Base-by-base conservation (phyloP, 805 yeast species). In the Lipomyces oligophaga region DNA sequence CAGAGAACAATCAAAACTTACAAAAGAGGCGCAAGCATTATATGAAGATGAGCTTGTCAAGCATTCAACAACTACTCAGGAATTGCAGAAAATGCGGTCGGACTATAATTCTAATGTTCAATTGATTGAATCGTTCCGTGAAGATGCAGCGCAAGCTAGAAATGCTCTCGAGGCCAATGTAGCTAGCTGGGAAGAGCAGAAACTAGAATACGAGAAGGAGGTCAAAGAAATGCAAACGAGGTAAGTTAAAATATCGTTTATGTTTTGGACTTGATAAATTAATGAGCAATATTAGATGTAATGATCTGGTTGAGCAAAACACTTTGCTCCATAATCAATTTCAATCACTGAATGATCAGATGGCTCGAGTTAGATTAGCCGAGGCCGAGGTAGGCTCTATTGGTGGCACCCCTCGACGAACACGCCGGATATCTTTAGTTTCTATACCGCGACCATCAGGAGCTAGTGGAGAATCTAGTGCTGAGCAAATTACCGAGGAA, bases 231-330 rank as follows among this genome's bases (percentile, higher is more conserved):
- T 75, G 6, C 71, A 70, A 19, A 55, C 64, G 3, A 75, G 79
- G 54, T 50, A 22, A 21, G 45, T 36, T 10, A 27, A 15, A 21
- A 5, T 1, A 10, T 6, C 15, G 31, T 19, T 20, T 3, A 27
- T 34, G 25, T 19, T 33, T 11, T 22, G n/a, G 26, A 21, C 22
- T 34, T 5, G 16, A 21, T 13, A 24, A n/a, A 13, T 32, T 40
- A 30, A 40, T 31, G 18, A 24, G 37, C 18, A 16, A 19, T 21
- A 32, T 11, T 16, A 44, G 54, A 50, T 59, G 76, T 21, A 72
- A 75, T 19, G 88, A 81, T 42, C 65, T 85, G 31, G 68, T 76
- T 11, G 70, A 77, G n/a, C 94, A 85, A 61, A 84, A 85, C 60
- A 70, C 76, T 39, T 69, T 85, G 4, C 67, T 86, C 15, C 74